Evolutionary conservation across 371 early-diverging fungal genomes (phyloP).

Genomic region (Syncephalis plumigaleata): DNA sequence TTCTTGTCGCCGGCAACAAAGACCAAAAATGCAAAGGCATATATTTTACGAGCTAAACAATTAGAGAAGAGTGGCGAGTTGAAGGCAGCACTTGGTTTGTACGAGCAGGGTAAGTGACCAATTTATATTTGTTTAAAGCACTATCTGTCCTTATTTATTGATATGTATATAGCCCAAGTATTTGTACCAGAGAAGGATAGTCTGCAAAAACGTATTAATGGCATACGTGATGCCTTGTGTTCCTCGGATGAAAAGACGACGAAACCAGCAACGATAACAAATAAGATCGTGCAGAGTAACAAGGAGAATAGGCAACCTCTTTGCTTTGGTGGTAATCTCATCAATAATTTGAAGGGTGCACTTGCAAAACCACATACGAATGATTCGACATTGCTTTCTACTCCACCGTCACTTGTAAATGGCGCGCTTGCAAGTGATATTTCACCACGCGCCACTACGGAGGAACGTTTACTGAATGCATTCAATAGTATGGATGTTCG

Average conservation of each 20-base stretch:
- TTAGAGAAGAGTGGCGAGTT: constrained; percentile 19
- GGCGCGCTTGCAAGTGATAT: no score
- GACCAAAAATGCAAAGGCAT: constrained; percentile 24
- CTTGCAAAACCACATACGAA: no score
- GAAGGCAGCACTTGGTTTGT: constrained; percentile 17
- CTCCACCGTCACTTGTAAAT: no score
- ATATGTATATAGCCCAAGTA: constrained; percentile 2
- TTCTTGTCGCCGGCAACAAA: constrained; percentile 24
- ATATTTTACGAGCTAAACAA: constrained; percentile 17
- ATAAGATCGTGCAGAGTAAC: neutral
- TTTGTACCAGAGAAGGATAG: constrained; percentile 7
- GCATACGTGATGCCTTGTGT: constrained; percentile 9
- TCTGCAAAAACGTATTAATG: constrained; percentile 12
- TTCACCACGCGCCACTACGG: neutral
- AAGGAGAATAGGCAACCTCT: neutral
- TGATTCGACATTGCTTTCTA: no score
- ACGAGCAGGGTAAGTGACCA: constrained; percentile 19
- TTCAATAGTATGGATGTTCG: constrained; percentile 33
- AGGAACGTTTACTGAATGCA: constrained; percentile 15
- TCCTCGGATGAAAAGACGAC: neutral
- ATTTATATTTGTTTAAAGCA: neutral
- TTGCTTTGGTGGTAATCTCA: neutral
- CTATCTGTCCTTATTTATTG: neutral
- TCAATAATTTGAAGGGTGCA: no score
- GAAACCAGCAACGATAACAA: neutral